Evolutionary conservation across 208 protist species (phyloP).

Genomic region (Trypanosoma boissoni): DNA sequence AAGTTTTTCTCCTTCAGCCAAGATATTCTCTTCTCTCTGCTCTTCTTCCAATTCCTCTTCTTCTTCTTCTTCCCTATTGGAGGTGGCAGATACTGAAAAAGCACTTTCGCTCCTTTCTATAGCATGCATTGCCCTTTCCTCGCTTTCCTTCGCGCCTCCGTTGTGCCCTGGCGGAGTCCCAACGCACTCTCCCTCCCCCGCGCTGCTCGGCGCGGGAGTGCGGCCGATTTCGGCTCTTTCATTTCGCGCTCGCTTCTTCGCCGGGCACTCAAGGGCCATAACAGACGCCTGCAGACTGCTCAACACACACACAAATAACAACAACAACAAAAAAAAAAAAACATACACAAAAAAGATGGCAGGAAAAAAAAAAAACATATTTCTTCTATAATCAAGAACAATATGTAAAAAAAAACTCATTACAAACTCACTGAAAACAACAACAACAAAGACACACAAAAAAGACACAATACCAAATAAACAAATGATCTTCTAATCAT

Average conservation of each 20-base stretch:
- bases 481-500: conserved; percentile 47
- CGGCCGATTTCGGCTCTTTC: neutral
- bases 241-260: conserved; percentile 13
- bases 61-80: conserved; percentile 43
- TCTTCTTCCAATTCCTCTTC: too few species aligned
- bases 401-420: neutral
- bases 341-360: neutral
- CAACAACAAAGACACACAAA: neutral
- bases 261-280: neutral
- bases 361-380: too few species aligned
- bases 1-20: conserved; percentile 48
- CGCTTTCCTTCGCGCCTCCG: conserved; percentile 9
- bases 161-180: conserved; percentile 6
- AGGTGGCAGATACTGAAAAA: neutral
- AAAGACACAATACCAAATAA: neutral
- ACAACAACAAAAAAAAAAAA: conserved; percentile 8
- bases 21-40: too few species aligned
- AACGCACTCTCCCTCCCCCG: conserved; percentile 2
- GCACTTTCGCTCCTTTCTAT: conserved; percentile 17
- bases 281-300: neutral
- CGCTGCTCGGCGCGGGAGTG: neutral
- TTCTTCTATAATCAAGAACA: too few species aligned
- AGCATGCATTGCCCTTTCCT: too few species aligned
- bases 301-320: neutral
- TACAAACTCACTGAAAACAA: neutral